Percentiles rank a stretch among this genome's conserved stretches.
These are phyloP conservation scores for Senna tora DNA, from an alignment of 306 rosid genomes.

Conservation along the genomic window DNA sequence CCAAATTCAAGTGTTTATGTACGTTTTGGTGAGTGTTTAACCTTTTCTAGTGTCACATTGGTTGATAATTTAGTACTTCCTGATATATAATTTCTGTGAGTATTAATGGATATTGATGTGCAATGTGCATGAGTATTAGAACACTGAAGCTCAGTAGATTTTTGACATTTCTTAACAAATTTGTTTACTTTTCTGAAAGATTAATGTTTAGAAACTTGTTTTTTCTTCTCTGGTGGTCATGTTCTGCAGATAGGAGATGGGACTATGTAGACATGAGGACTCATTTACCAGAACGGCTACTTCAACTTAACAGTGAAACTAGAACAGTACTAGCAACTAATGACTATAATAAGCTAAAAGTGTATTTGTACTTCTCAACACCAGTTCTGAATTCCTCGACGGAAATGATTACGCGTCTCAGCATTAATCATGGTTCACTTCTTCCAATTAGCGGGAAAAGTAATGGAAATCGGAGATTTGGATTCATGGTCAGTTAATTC, in stretches of 20 bases:
- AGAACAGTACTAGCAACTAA: constrained; percentile 87
- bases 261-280: constrained; percentile 64
- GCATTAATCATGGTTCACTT: constrained; percentile 64
- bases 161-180: constrained; percentile 10
- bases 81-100: constrained; percentile 19
- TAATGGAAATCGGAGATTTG: constrained; percentile 68
- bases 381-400: constrained; percentile 80
- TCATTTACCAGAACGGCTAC: constrained; percentile 67
- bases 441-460: constrained; percentile 51
- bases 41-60: background rate
- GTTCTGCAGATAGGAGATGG: constrained; percentile 74
- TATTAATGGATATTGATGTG: constrained; percentile 8
- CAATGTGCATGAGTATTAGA: background rate
- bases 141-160: constrained; percentile 4
- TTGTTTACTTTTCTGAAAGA: constrained; percentile 14
- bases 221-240: constrained; percentile 31
- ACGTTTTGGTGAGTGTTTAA: constrained; percentile 72
- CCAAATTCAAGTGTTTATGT: constrained; percentile 67
- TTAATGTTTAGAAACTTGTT: constrained; percentile 30
- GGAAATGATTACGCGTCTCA: constrained; percentile 62
- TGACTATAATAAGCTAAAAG: constrained; percentile 54
- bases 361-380: constrained; percentile 72
- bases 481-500: constrained; percentile 71
- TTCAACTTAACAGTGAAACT: constrained; percentile 67
- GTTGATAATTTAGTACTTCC: constrained; percentile 1